These are phyloP conservation scores for Xeromyces bisporus DNA, from an alignment of 495 filamentous ascomycete species.

Conservation along the genomic window DNA sequence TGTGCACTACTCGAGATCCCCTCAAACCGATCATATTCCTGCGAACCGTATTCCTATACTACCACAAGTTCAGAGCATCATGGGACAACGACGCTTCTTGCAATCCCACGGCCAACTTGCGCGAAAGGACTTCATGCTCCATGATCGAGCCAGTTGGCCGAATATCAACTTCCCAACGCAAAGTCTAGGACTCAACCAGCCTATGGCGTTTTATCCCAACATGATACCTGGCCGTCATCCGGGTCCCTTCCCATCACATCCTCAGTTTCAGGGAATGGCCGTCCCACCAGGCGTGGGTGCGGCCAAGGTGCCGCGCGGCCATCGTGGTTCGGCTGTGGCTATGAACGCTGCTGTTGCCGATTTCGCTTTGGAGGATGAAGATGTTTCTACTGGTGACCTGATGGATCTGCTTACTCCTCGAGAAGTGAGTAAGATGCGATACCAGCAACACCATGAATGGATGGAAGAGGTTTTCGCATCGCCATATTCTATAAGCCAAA, in stretches of 20 bases:
- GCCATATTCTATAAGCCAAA: slow-evolving; percentile 63
- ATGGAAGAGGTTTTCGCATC: slow-evolving; percentile 95
- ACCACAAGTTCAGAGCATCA: slow-evolving; percentile 39
- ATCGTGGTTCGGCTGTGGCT: slow-evolving; percentile 21
- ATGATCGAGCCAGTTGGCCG: slow-evolving; percentile 79
- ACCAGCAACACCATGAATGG: slow-evolving; percentile 93
- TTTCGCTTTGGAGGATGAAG: slow-evolving; percentile 65
- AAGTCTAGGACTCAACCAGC: slow-evolving; percentile 22
- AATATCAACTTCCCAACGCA: slow-evolving; percentile 51
- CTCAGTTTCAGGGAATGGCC: slow-evolving; percentile 14
- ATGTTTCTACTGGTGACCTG: slow-evolving; percentile 65
- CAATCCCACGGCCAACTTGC: slow-evolving; percentile 64
- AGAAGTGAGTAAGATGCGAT: slow-evolving; percentile 69
- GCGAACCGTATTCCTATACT: slow-evolving; percentile 41
- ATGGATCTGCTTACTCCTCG: slow-evolving; percentile 77
- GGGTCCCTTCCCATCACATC: slow-evolving; percentile 18
- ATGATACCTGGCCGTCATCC: slow-evolving; percentile 18
- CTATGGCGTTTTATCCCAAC: slow-evolving; percentile 15
- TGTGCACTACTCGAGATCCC: slow-evolving; percentile 71
- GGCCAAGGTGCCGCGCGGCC: slow-evolving; percentile 20
- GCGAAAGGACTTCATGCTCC: slow-evolving; percentile 86
- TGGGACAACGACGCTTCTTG: slow-evolving; percentile 48
- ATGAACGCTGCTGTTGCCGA: slow-evolving; percentile 28
- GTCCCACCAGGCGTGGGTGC: slow-evolving; percentile 13
- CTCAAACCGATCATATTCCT: slow-evolving; percentile 53